phyloP scores from a whole-genome alignment of 2,329 filamentous ascomycete genomes.

The Apiospora kogelbergensis region DNA sequence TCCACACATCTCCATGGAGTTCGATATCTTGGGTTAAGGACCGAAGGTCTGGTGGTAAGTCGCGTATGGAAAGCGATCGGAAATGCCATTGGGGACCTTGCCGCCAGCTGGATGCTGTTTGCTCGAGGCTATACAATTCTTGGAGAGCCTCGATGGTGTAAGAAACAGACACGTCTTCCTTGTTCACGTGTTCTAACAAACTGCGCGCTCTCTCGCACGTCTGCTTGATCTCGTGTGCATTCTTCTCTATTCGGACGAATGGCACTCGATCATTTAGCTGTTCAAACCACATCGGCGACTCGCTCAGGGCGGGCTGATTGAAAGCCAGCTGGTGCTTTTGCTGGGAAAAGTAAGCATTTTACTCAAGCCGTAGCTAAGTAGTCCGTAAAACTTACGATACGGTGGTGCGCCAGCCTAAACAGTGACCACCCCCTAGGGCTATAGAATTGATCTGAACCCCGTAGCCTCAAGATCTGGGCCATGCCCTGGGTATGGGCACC shows the following conservation, averaged over 20 bases:
- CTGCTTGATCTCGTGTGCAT: slow-evolving; percentile 25
- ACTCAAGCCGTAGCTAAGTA: background rate
- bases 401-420: slow-evolving; percentile 39
- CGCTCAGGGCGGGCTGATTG: slow-evolving; percentile 26
- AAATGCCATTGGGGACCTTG: slow-evolving; percentile 34
- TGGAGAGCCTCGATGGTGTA: slow-evolving; percentile 27
- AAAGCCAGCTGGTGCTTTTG: slow-evolving; percentile 38
- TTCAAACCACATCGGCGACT: slow-evolving; percentile 31
- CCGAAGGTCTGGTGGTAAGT: slow-evolving; percentile 18
- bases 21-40: slow-evolving; percentile 26
- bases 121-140: slow-evolving; percentile 32
- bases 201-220: slow-evolving; percentile 32
- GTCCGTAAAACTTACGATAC: slow-evolving; percentile 28
- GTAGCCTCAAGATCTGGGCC: slow-evolving; percentile 38
- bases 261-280: slow-evolving; percentile 28
- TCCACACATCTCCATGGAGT: slow-evolving; percentile 39
- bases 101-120: slow-evolving; percentile 31
- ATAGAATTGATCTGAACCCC: slow-evolving; percentile 35
- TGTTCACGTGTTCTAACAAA: slow-evolving; percentile 21
- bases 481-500: slow-evolving; percentile 39
- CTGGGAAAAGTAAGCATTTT: slow-evolving; percentile 11
- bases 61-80: slow-evolving; percentile 20
- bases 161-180: slow-evolving; percentile 13
- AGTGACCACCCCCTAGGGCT: slow-evolving; percentile 38
- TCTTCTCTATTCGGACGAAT: slow-evolving; percentile 29